phyloP scores from a whole-genome alignment of 257 asterid genomes.

The Lantana camara region DNA sequence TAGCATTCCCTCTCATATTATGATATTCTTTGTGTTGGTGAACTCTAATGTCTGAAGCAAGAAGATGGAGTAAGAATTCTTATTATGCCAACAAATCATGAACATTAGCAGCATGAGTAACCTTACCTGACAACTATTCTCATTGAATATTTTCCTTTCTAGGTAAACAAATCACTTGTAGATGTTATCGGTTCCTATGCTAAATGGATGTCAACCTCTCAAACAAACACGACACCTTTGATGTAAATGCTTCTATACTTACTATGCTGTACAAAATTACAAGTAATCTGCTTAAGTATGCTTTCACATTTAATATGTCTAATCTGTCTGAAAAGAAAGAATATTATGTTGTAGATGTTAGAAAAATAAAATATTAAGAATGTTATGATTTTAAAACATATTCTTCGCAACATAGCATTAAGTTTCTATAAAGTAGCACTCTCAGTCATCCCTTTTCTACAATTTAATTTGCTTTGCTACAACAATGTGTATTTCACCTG shows the following conservation, averaged over 20 bases:
- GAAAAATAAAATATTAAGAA: constrained; percentile 14
- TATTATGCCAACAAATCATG: no score
- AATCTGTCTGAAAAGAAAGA: constrained; percentile 20
- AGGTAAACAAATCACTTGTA: constrained; percentile 84
- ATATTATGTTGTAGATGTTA: constrained; percentile 17
- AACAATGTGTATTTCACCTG: constrained; percentile 27
- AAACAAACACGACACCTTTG: constrained; percentile 56
- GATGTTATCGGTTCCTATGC: constrained; percentile 85
- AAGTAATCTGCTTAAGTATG: constrained; percentile 27
- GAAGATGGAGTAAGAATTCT: constrained; percentile 23
- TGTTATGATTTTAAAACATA: constrained; percentile 10
- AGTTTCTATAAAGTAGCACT: constrained; percentile 8
- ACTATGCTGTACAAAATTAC: constrained; percentile 23
- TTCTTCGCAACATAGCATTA: constrained; percentile 12
- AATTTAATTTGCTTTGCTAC: constrained; percentile 3
- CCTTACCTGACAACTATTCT: constrained; percentile 14
- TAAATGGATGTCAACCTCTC: constrained; percentile 65
- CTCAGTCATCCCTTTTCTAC: constrained; percentile 19
- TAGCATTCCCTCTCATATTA: constrained; percentile 14
- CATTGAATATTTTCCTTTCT: constrained; percentile 30
- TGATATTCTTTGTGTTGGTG: constrained; percentile 20
- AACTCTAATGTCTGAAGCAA: constrained; percentile 25
- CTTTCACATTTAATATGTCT: constrained; percentile 21
- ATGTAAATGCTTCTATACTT: constrained; percentile 56
- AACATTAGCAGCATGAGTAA: constrained; percentile 12